Base-by-base conservation (phyloP, 345 rosid genomes). In the Salix dunnii region DNA sequence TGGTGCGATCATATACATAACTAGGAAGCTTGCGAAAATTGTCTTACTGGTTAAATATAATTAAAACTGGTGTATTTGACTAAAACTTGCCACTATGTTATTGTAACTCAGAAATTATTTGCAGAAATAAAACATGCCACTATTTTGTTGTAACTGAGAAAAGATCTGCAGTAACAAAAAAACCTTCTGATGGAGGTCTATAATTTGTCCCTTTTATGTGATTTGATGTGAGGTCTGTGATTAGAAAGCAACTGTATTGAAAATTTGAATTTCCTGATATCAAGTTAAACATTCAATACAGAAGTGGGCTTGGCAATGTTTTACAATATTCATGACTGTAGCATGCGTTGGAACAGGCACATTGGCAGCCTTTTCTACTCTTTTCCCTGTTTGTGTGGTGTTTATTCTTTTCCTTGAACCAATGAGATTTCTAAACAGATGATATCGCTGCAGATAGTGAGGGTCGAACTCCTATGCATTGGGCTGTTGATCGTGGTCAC, bases 401-500 rank as follows among this genome's bases (percentile, higher is more conserved):
- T 55, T 40, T 72, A 6, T 35, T 55, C 16, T 27, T 69, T 67
- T 46, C 20, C 72, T 5, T 16, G 23, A 25, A 21, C 58, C 51
- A 31, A 28, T 55, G 63, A 30, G 63, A 51, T 71, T 33, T 43
- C 38, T 62, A 43, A 71, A 17, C 36, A 38, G 27, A 7, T 27
- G 67, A 73, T 77, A 78, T 83, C 71, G 71, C 82, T 86, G 71
- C 90, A 93, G 98, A 93, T 78, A 89, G 98, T 76, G 97, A 93
- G 84, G 94, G 98, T 68, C 89, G 92, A 74, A 91, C 97, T 28
- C 94, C 99, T 2, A 84, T 96, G 87, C 99, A 96, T 77, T 94
- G 99, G 98, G 99, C 98, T 67, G 94, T 88, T 73, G 98, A 96
- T 77, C 96, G 97, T 71, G 96, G 98, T 9, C 96, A 92, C 74